Base-by-base conservation (phyloP, 208 protist genomes). In the Leishmania gerbilli region DNA sequence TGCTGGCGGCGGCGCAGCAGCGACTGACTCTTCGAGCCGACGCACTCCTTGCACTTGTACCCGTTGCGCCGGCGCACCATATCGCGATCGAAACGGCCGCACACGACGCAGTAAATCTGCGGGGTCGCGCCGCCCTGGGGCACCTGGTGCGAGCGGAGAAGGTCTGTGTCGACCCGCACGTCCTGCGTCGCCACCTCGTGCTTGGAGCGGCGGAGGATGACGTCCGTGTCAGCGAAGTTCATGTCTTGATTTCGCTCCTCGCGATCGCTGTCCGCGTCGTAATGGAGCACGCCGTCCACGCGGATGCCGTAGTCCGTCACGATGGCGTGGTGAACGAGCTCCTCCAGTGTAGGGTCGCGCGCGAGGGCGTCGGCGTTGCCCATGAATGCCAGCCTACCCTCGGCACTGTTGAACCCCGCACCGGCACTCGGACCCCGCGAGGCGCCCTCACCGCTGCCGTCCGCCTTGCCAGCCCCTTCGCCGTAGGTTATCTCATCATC, bases 71-170 rank as follows among this genome's bases (percentile, higher is more conserved):
- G 90, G 31, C 88, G 83, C 67, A 95, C 91, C 91, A 96, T 93
- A 71, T 96, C 91, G 27, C 91, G 85, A 56, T 96, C 92, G 75
- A 93, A 95, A 51, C 92, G 90, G 64, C 92, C 91, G 77, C 92
- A 96, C 74, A 96, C 92, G 27, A 96, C 92, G 71, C 92, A 96
- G 84, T 94, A 96, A 31, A 93, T 90, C 56, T 90, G 87, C 31
- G 92, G 91, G 0, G 89, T 83, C 51, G 76, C 86, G 75, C 65
- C 72, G 62, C 67, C 69, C 68, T 79, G 71, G 37, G 60, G 60
- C 11, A 84, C 71, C 80, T 93, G 89, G 79, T 91, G 80, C 34
- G 89, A 93, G 62, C 90, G 90, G 69, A 95, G 81, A 17, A 95
- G 65, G 71, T 96, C 91, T 8, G 84, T 89, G 80, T 95, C 89